A percentile compares a stretch with the other conserved stretches of the same genome.
phyloP scores from a whole-genome alignment of 371 early-diverging fungal genomes.

The Mitosporidium daphniae region DNA sequence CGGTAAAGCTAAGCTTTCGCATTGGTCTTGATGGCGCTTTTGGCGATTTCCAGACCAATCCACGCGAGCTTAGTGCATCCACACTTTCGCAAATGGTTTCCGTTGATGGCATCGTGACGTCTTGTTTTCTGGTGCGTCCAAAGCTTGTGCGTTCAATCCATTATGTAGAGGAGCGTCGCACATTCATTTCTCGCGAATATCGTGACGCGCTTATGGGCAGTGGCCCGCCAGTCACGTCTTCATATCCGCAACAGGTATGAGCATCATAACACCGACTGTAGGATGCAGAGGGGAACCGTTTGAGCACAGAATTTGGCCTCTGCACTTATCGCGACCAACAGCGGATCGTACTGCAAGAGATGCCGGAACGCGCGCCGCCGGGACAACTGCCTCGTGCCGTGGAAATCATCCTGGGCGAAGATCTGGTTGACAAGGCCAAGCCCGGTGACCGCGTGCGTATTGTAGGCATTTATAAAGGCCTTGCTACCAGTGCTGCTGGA shows the following conservation, averaged over 20 bases:
- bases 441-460: conserved; percentile 91
- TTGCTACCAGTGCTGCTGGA: conserved; percentile 12
- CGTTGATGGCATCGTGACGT: conserved; percentile 91
- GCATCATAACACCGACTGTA: conserved; percentile 5
- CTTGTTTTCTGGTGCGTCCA: conserved; percentile 79
- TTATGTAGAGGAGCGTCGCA: conserved; percentile 37
- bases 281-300: conserved; percentile 55
- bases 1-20: too few species aligned
- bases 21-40: conserved; percentile 64
- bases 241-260: conserved; percentile 13
- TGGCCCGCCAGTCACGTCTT: conserved; percentile 25
- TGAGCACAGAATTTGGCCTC: conserved; percentile 73
- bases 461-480: conserved; percentile 62
- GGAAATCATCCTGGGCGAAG: conserved; percentile 78
- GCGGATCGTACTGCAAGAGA: conserved; percentile 80
- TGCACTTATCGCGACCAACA: conserved; percentile 78
- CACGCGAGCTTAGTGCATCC: conserved; percentile 42
- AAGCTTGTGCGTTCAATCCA: conserved; percentile 76
- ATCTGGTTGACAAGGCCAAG: conserved; percentile 76
- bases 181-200: conserved; percentile 54
- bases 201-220: conserved; percentile 29
- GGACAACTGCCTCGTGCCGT: conserved; percentile 85
- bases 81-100: conserved; percentile 59
- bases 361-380: conserved; percentile 93
- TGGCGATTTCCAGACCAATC: conserved; percentile 51